phyloP scores from a whole-genome alignment of 2,329 filamentous ascomycete genomes.

The Ophiocordyceps camponoti-rufipedis region DNA sequence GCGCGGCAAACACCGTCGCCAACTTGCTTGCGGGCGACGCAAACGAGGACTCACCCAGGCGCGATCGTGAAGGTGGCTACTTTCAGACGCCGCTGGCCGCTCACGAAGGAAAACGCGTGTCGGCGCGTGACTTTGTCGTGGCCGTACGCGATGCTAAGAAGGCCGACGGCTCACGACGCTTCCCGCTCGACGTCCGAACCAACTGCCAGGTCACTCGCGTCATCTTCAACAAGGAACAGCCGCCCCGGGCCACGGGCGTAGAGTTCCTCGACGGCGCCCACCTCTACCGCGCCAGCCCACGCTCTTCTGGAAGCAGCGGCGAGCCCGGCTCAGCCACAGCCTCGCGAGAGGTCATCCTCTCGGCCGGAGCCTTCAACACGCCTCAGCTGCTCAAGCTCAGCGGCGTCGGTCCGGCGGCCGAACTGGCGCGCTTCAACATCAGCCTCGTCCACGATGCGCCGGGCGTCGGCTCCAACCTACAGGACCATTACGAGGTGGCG shows the following conservation, averaged over 20 bases:
- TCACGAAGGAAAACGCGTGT: conserved; percentile 20
- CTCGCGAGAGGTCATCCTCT: conserved; percentile 26
- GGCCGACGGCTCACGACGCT: conserved; percentile 2
- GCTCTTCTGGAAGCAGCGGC: conserved; percentile 6
- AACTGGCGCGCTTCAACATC: conserved; percentile 25
- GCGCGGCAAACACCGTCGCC: conserved; percentile 10
- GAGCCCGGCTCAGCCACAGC: conserved; percentile 12
- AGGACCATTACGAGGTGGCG: conserved; percentile 12
- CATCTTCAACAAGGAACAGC: conserved; percentile 11
- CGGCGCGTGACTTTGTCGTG: conserved; percentile 30
- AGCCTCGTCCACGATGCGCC: conserved; percentile 35
- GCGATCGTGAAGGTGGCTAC: conserved; percentile 27
- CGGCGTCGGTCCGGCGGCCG: conserved; percentile 21
- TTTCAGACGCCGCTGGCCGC: conserved; percentile 26
- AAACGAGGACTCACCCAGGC: conserved; percentile 24
- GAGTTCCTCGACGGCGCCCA: conserved; percentile 21
- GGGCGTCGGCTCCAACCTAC: conserved; percentile 39
- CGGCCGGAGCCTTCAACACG: conserved; percentile 26
- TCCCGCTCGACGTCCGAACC: conserved; percentile 6
- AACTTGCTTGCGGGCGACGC: conserved; percentile 27
- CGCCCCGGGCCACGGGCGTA: conserved; percentile 20
- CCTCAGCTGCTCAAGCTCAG: conserved; percentile 27
- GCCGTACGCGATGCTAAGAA: conserved; percentile 9
- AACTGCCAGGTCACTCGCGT: conserved; percentile 17
- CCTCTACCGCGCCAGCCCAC: conserved; percentile 24